phyloP scores from a whole-genome alignment of 495 filamentous ascomycete genomes.

The Aspergillus panamensis region DNA sequence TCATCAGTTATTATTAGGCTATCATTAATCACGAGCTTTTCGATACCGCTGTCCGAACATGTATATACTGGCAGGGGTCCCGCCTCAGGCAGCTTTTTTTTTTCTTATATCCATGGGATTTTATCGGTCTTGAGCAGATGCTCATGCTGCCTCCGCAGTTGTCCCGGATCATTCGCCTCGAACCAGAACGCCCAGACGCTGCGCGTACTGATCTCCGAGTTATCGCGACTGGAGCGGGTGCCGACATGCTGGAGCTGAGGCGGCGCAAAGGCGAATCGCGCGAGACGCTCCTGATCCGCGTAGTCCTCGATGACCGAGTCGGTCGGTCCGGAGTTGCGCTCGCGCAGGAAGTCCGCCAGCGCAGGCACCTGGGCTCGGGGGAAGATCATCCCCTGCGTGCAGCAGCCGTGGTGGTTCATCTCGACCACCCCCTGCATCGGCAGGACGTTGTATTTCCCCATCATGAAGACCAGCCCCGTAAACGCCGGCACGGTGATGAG shows the following conservation, averaged over 20 bases:
- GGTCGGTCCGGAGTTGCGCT: conserved; percentile 25
- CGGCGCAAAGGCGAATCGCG: conserved; percentile 31
- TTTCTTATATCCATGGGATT: conserved; percentile 5
- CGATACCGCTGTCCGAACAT: no score
- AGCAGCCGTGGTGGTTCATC: conserved; percentile 42
- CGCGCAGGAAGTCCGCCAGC: conserved; percentile 21
- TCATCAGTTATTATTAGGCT: not conserved
- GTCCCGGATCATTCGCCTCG: conserved; percentile 14
- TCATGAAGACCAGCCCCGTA: conserved; percentile 40
- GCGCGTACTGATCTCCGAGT: conserved; percentile 17
- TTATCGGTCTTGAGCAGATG: conserved; percentile 2
- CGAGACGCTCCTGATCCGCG: conserved; percentile 24
- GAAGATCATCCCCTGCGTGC: conserved; percentile 46
- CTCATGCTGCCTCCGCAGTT: conserved; percentile 9
- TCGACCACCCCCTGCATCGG: conserved; percentile 37
- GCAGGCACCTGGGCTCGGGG: conserved; percentile 32
- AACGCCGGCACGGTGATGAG: conserved; percentile 41
- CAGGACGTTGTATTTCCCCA: conserved; percentile 43
- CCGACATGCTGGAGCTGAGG: conserved; percentile 39
- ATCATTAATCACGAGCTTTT: not conserved
- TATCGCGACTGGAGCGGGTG: conserved; percentile 25
- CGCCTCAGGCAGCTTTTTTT: not conserved
- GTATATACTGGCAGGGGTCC: not conserved
- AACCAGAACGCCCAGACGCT: conserved; percentile 24
- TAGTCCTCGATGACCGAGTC: conserved; percentile 40